Percentiles rank a stretch among this genome's conserved stretches.
Evolutionary conservation across 75 land plant species (phyloP).

Genomic region (Pinus taeda): DNA sequence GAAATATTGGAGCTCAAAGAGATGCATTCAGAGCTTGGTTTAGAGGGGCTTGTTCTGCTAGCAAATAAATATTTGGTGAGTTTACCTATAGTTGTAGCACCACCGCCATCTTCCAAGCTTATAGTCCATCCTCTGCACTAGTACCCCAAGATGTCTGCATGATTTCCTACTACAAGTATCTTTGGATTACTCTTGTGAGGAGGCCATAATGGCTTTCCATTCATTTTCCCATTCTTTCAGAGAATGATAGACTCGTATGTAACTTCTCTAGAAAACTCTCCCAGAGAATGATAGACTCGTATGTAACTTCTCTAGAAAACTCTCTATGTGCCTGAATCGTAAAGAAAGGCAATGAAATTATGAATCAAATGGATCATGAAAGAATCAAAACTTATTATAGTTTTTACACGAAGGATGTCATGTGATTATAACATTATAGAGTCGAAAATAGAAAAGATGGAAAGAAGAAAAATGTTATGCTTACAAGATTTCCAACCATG

Average conservation of each 20-base stretch:
- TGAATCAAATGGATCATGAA: neutral
- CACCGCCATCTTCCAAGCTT: constrained; percentile 57
- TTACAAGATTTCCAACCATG: constrained; percentile 32
- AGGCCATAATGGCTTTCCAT: constrained; percentile 55
- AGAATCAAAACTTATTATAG: neutral
- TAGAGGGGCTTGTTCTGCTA: too few relatives aligned
- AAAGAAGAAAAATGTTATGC: constrained; percentile 3
- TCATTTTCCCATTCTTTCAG: constrained; percentile 69
- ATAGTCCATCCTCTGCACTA: constrained; percentile 45
- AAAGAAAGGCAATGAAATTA: neutral
- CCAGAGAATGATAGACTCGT: constrained; percentile 76
- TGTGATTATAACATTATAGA: too few relatives aligned
- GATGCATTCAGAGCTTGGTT: neutral
- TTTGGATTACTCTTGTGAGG: constrained; percentile 48
- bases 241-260: constrained; percentile 78
- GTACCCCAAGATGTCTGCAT: constrained; percentile 76
- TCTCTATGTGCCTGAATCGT: constrained; percentile 44
- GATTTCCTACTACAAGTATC: constrained; percentile 79
- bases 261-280: constrained; percentile 67
- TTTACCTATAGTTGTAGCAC: constrained; percentile 69
- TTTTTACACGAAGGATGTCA: neutral
- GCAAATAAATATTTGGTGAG: neutral
- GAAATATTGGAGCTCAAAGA: neutral
- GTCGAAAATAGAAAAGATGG: too few relatives aligned
- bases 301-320: constrained; percentile 67